Base-by-base conservation (phyloP, 2,329 filamentous ascomycete species). In the Alternaria metachromatica region DNA sequence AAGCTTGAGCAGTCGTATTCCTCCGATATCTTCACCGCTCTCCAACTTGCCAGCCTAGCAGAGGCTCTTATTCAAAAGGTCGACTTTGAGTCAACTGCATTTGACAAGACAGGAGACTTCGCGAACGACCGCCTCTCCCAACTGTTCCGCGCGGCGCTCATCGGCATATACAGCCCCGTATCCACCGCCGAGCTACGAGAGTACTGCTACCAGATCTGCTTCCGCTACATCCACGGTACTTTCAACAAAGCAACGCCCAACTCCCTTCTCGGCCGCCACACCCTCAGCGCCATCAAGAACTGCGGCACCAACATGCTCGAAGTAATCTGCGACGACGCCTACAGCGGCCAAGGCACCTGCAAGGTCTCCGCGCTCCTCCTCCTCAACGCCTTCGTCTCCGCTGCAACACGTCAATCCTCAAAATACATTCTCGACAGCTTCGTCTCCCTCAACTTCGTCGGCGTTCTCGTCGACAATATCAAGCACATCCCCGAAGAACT, bases 281-380 rank as follows among this genome's bases (percentile, higher is more conserved):
- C 82, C 51, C 85, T 89, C 44, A 87, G 92, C 76, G 90, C 92
- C 1, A 86, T 96, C 70, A 93, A 92, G 78, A 88, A 90, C 5
- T 89, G 93, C 48, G 94, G 96, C 43, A 92, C 93, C 72, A 87
- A 92, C 58, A 84, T 98, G 43, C 87, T 98, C 64, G 93, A 95
- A 71, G 89, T 93, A 25, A 86, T 97, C 46, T 97, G 94, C 76
- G 96, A 99, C 74, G 96, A 99, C 82, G 94, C 94, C 20, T 95
- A 94, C 78, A 90, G 91, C 63, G 93, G 94, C 43, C 91, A 95
- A 74, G 87, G 92, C 41, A 87, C 86, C 12, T 96, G 93, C 78
- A 92, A 96, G 75, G 89, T 96, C 4, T 91, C 95, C 1, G 94
- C 96, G 11, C 84, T 98, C 46, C 87, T 97, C 41, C 85, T 98